phyloP scores from a whole-genome alignment of 495 filamentous ascomycete genomes.

The Zalerion maritima region DNA sequence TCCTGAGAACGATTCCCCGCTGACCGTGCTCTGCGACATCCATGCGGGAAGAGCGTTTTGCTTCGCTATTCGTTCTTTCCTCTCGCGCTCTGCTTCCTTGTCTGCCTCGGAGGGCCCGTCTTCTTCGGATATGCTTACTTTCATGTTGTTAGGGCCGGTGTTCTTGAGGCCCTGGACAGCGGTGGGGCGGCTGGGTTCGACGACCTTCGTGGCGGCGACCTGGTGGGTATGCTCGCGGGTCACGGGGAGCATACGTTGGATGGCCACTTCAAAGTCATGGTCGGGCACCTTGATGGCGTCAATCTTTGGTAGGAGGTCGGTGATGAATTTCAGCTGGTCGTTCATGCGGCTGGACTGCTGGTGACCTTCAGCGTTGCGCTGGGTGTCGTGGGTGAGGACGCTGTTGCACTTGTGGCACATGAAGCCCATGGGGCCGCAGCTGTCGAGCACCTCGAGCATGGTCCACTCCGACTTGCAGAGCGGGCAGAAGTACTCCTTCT shows the following conservation, averaged over 20 bases:
- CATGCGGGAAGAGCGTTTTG: conserved; percentile 82
- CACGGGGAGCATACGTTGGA: conserved; percentile 43
- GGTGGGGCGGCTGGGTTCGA: conserved; percentile 39
- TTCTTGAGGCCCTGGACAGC: conserved; percentile 58
- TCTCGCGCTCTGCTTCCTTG: conserved; percentile 51
- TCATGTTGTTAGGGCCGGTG: conserved; percentile 54
- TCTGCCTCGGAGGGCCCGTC: conserved; percentile 65
- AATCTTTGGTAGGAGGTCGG: conserved; percentile 72
- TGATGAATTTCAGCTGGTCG: conserved; percentile 70
- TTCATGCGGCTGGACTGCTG: conserved; percentile 80
- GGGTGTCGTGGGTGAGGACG: conserved; percentile 51
- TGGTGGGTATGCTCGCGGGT: conserved; percentile 45
- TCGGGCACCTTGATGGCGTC: conserved; percentile 71
- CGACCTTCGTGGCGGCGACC: conserved; percentile 37
- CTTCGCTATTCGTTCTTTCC: conserved; percentile 58
- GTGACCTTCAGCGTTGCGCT: conserved; percentile 53
- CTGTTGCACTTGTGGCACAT: conserved; percentile 69
- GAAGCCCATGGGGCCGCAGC: conserved; percentile 49
- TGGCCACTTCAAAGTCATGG: conserved; percentile 72
- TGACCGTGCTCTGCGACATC: conserved; percentile 78
- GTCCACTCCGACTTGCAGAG: conserved; percentile 71
- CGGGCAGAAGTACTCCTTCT: conserved; percentile 81
- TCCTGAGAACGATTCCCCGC: conserved; percentile 20
- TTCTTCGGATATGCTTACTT: conserved; percentile 60
- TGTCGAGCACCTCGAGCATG: conserved; percentile 71